Evolutionary conservation across 2,329 filamentous ascomycete genomes (phyloP).

Genomic region (Diaporthe vexans): DNA sequence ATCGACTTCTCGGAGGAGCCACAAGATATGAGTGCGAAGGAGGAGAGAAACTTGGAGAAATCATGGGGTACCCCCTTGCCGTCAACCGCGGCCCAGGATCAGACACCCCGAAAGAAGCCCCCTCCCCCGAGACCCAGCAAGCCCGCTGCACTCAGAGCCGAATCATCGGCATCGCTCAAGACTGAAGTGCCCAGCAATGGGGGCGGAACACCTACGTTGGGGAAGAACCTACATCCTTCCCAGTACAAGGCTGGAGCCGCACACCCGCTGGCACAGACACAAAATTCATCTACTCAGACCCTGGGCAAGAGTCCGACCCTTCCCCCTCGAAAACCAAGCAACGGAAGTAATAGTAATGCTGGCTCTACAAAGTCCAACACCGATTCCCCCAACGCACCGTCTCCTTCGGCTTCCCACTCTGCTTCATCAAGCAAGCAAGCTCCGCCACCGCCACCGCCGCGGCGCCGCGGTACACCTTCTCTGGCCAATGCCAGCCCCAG

Average conservation of each 20-base stretch:
- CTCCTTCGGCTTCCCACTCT: slow-evolving; percentile 33
- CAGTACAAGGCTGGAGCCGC: slow-evolving; percentile 45
- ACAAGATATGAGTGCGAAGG: slow-evolving; percentile 53
- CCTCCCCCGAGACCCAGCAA: slow-evolving; percentile 70
- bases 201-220: slow-evolving; percentile 50
- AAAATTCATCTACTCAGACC: slow-evolving; percentile 55
- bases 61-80: slow-evolving; percentile 30
- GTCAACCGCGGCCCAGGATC: slow-evolving; percentile 34
- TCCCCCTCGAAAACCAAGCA: slow-evolving; percentile 30
- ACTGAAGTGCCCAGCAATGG: slow-evolving; percentile 45
- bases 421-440: slow-evolving; percentile 40
- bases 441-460: slow-evolving; percentile 63
- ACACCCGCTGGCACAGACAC: slow-evolving; percentile 58
- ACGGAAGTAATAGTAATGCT: slow-evolving; percentile 41
- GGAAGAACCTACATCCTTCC: slow-evolving; percentile 51
- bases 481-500: slow-evolving; percentile 52
- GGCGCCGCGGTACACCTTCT: slow-evolving; percentile 59
- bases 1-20: slow-evolving; percentile 73
- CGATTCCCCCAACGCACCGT: slow-evolving; percentile 27
- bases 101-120: slow-evolving; percentile 52
- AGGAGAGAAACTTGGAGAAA: slow-evolving; percentile 51
- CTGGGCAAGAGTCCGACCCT: slow-evolving; percentile 44
- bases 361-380: slow-evolving; percentile 39
- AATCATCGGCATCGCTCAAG: slow-evolving; percentile 50
- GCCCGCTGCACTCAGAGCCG: slow-evolving; percentile 66